Percentiles rank a stretch among this genome's conserved stretches.
These are phyloP conservation scores for Zygoascus ofunaensis DNA, from an alignment of 805 yeast species.

Conservation along the genomic window DNA sequence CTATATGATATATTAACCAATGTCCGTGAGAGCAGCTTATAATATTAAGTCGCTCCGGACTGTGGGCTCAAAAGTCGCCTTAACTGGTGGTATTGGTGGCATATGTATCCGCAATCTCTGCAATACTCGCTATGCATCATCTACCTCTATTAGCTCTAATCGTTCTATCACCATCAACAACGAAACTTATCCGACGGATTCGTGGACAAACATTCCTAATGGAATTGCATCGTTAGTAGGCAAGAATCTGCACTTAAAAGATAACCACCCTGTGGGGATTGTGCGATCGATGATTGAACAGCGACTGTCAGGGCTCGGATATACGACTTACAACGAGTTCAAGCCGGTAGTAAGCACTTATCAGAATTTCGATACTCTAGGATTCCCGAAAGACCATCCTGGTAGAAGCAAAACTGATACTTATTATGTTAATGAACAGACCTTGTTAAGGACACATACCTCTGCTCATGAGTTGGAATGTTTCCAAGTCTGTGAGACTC, in stretches of 20 bases:
- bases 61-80: too few species aligned
- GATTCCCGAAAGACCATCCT: slow-evolving; percentile 86
- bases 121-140: too few species aligned
- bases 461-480: slow-evolving; percentile 94
- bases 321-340: slow-evolving; percentile 68
- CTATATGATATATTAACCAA: too few species aligned
- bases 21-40: too few species aligned
- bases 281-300: slow-evolving; percentile 63
- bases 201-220: slow-evolving; percentile 79
- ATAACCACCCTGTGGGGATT: slow-evolving; percentile 84
- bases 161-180: neutral
- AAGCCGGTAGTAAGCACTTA: slow-evolving; percentile 71
- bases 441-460: slow-evolving; percentile 83
- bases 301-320: slow-evolving; percentile 54
- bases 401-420: slow-evolving; percentile 91
- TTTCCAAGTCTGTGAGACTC: slow-evolving; percentile 53
- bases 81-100: too few species aligned
- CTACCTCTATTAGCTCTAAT: too few species aligned
- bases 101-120: too few species aligned
- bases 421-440: slow-evolving; percentile 68
- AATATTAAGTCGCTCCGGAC: too few species aligned
- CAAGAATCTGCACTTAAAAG: slow-evolving; percentile 62
- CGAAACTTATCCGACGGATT: slow-evolving; percentile 49
- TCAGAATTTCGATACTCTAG: slow-evolving; percentile 86
- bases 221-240: slow-evolving; percentile 59